Evolutionary conservation across 2,329 filamentous ascomycete species (phyloP), one percentile per base, ranked within the genome.

Genomic region (Stachybotrys chartarum): DNA sequence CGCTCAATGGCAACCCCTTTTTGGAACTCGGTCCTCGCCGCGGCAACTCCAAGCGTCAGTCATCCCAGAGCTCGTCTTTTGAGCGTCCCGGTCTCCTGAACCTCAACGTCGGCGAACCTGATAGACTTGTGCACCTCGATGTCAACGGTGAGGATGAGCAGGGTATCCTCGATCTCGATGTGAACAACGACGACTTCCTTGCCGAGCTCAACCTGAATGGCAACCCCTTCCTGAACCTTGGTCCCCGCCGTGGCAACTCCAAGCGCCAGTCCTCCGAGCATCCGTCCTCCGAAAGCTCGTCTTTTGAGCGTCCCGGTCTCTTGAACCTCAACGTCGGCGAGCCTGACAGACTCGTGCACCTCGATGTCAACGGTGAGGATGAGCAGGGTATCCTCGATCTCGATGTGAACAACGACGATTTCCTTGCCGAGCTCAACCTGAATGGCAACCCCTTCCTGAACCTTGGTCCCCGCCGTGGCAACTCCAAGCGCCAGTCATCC

Each of bases 121-220:
- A 55, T 30, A 18, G 57, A 16, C 42, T 59, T 39, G 12, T 54
- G 39, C 39, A 55, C 17, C 30, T 58, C 32, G 14, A 50, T 6
- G 30, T 60, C 18, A n/a, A n/a, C n/a, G n/a, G n/a, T n/a, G n/a
- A n/a, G n/a, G n/a, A n/a, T n/a, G 47, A 51, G 5, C 42, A 59
- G 7, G 60, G 55, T 14, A 8, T 12, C 31, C 55, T 61, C 39
- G 58, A 60, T 50, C 50, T 60, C 17, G 57, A 60, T 46, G 55
- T 56, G 7, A 48, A 53, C 16, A 61, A 56, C 42, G 45, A 59
- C 50, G 8, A 30, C 48, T 51, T 46, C 14, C 54, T 47, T 1
- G 39, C 46, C 45, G 44, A 53, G 24, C 12, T 39, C 24, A 30
- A 50, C 1, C 54, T 58, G 44, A 31, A 30, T 35, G 31, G 52